Evolutionary conservation across 1,284 basidiomycete genomes (phyloP).

Genomic region (Tilletiaria anomala): DNA sequence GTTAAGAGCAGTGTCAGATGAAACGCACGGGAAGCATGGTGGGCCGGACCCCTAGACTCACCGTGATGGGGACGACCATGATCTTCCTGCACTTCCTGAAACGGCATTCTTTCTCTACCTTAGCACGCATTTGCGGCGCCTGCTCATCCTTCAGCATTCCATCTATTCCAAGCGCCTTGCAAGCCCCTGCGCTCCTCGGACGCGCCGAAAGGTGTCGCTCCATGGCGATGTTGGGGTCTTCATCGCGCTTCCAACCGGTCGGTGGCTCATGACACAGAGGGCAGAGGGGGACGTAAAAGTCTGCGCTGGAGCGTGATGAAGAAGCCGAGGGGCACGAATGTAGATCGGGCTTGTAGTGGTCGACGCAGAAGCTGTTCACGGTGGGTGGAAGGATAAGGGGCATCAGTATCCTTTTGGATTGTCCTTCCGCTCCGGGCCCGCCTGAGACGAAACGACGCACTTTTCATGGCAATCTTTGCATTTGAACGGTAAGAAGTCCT

Average conservation of each 20-base stretch:
- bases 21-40: too few relatives aligned
- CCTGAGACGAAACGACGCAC: too few relatives aligned
- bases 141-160: too few relatives aligned
- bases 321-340: slow-evolving; percentile 9
- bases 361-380: slow-evolving; percentile 20
- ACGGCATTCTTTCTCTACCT: slow-evolving; percentile 22
- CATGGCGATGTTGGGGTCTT: slow-evolving; percentile 33
- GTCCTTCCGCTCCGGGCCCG: too few relatives aligned
- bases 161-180: not conserved
- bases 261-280: slow-evolving; percentile 28
- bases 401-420: too few relatives aligned
- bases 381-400: too few relatives aligned
- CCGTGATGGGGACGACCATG: slow-evolving; percentile 31
- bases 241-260: slow-evolving; percentile 18
- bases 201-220: slow-evolving; percentile 13
- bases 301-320: slow-evolving; percentile 5
- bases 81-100: slow-evolving; percentile 22
- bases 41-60: too few relatives aligned
- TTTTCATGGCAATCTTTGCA: slow-evolving; percentile 21
- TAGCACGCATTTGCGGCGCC: slow-evolving; percentile 4
- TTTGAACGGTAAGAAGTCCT: slow-evolving; percentile 30
- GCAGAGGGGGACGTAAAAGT: slow-evolving; percentile 25
- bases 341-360: slow-evolving; percentile 15
- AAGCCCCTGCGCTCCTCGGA: slow-evolving; percentile 1
- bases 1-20: too few relatives aligned